Evolutionary conservation across 352 stramenopile species (phyloP).

Genomic region (Globisporangium paroecandrum): DNA sequence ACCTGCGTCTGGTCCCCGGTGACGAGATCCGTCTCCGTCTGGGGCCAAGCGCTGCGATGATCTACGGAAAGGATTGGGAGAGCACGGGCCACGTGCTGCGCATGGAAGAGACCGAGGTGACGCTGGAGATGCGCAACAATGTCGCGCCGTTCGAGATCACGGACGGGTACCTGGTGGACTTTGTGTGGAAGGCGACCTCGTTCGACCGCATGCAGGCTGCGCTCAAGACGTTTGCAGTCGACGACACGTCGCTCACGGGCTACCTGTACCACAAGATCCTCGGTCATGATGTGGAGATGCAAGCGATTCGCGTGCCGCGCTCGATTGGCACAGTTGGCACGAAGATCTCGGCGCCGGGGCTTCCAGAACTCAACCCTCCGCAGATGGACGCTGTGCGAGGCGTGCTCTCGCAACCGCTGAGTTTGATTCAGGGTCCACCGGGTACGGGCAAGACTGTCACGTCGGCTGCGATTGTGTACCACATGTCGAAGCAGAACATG

Average conservation of each 20-base stretch:
- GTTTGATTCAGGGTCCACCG: slow-evolving; percentile 97
- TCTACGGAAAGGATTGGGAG: slow-evolving; percentile 91
- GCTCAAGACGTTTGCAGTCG: slow-evolving; percentile 98
- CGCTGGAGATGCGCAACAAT: slow-evolving; percentile 81
- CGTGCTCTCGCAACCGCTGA: slow-evolving; percentile 96
- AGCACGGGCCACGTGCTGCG: slow-evolving; percentile 92
- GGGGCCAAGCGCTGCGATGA: slow-evolving; percentile 71
- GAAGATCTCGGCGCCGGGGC: slow-evolving; percentile 89
- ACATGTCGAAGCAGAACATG: slow-evolving; percentile 98
- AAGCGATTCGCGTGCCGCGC: slow-evolving; percentile 80
- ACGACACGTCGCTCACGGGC: slow-evolving; percentile 97
- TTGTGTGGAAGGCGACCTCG: slow-evolving; percentile 99
- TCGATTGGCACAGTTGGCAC: slow-evolving; percentile 58
- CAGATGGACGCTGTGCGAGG: slow-evolving; percentile 95
- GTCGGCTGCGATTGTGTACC: slow-evolving; percentile 98
- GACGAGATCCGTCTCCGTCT: slow-evolving; percentile 96
- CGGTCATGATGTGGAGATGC: slow-evolving; percentile 95
- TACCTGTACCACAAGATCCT: slow-evolving; percentile 99
- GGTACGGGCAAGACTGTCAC: slow-evolving; percentile 98
- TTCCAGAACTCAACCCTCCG: slow-evolving; percentile 97
- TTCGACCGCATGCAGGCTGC: slow-evolving; percentile 99
- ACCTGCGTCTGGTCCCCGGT: slow-evolving; percentile 92
- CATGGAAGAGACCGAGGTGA: slow-evolving; percentile 82
- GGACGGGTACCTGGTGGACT: slow-evolving; percentile 96
- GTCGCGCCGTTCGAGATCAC: slow-evolving; percentile 90